These are phyloP conservation scores for Coemansia sp. DNA, from an alignment of 371 early-diverging fungal genomes.

Conservation along the genomic window DNA sequence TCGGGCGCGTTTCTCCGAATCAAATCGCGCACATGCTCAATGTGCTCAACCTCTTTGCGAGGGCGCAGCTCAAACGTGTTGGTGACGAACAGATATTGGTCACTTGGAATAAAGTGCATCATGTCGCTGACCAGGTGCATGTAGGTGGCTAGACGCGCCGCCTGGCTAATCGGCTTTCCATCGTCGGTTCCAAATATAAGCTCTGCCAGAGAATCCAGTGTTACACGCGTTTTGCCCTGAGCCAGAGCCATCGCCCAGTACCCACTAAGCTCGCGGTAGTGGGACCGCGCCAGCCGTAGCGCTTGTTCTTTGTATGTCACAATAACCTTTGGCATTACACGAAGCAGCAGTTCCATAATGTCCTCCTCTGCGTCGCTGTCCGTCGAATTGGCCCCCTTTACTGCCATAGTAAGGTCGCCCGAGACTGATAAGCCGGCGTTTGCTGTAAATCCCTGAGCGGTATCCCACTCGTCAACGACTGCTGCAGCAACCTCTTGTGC, in stretches of 20 bases:
- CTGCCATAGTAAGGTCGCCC: not conserved
- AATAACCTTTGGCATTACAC: constrained; percentile 18
- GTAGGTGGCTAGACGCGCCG: constrained; percentile 60
- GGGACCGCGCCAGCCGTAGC: constrained; percentile 32
- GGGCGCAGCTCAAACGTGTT: constrained; percentile 59
- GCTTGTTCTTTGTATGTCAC: constrained; percentile 22
- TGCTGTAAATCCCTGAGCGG: not conserved
- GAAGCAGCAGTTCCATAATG: constrained; percentile 18
- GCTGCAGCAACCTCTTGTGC: not conserved
- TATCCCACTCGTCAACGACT: not conserved
- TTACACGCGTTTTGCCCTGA: constrained; percentile 24
- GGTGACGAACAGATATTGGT: constrained; percentile 52
- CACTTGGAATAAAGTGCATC: constrained; percentile 50
- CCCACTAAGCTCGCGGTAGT: constrained; percentile 29
- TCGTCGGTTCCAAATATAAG: constrained; percentile 27
- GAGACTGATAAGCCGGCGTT: not conserved
- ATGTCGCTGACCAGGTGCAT: constrained; percentile 57
- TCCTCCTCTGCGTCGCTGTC: constrained; percentile 1
- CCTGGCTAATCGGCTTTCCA: constrained; percentile 12
- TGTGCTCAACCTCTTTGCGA: constrained; percentile 50
- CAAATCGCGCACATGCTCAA: constrained; percentile 56
- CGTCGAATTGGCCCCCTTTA: no score
- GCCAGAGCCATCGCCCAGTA: constrained; percentile 29
- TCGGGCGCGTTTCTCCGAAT: constrained; percentile 54
- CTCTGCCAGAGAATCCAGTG: constrained; percentile 38